Evolutionary conservation across 345 rosid genomes (phyloP).

Genomic region (Abelmoschus esculentus): DNA sequence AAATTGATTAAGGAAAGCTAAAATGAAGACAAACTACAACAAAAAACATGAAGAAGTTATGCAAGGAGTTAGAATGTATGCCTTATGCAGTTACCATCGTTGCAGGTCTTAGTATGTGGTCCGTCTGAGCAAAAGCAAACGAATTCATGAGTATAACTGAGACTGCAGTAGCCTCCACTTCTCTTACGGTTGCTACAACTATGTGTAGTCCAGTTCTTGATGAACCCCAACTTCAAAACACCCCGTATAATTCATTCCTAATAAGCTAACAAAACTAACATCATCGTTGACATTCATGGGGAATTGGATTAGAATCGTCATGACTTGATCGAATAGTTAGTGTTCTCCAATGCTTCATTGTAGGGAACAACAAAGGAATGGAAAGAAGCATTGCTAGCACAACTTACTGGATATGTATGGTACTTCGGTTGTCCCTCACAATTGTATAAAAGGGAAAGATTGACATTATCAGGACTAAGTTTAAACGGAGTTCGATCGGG

Average conservation of each 20-base stretch:
- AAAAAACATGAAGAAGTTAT: too few relatives aligned
- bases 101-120: conserved; percentile 27
- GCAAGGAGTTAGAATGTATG: too few relatives aligned
- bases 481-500: conserved; percentile 40
- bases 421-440: conserved; percentile 23
- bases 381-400: conserved; percentile 21
- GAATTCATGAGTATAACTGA: conserved; percentile 21
- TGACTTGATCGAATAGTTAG: conserved; percentile 4
- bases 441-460: conserved; percentile 37
- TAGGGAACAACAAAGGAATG: conserved; percentile 27
- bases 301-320: conserved; percentile 26
- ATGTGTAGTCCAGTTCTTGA: conserved; percentile 43
- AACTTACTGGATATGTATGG: conserved; percentile 18
- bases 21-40: too few relatives aligned
- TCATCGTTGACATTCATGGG: conserved; percentile 19
- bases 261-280: not conserved
- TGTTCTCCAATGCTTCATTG: not conserved
- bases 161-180: conserved; percentile 51
- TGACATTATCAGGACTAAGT: conserved; percentile 9
- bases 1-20: not conserved
- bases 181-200: conserved; percentile 30
- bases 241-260: conserved; percentile 18
- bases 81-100: conserved; percentile 29
- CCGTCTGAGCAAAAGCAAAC: conserved; percentile 46
- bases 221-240: conserved; percentile 45